phyloP scores from a whole-genome alignment of 2,329 filamentous ascomycete genomes.

The Penicillium paneum region DNA sequence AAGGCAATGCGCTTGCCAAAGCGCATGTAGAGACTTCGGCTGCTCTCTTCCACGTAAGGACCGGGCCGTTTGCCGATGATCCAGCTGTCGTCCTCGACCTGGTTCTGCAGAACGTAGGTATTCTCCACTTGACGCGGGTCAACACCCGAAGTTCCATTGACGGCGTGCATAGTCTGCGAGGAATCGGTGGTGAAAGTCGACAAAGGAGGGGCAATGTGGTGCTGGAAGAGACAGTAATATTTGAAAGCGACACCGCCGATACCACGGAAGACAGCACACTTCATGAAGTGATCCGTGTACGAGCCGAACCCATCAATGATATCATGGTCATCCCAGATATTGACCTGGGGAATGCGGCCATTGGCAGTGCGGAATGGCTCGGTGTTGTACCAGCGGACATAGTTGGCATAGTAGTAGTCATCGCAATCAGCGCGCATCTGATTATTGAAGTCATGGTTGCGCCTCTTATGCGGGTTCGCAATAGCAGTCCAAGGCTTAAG shows the following conservation, averaged over 20 bases:
- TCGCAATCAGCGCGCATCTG: constrained; percentile 58
- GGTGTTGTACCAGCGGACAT: constrained; percentile 66
- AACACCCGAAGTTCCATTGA: constrained; percentile 50
- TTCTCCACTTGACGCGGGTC: constrained; percentile 72
- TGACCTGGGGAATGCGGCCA: constrained; percentile 61
- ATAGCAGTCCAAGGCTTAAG: constrained; percentile 65
- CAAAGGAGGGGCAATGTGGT: constrained; percentile 77
- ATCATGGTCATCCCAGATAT: constrained; percentile 65
- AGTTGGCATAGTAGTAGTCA: constrained; percentile 61
- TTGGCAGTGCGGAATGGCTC: constrained; percentile 60
- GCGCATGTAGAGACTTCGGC: constrained; percentile 61
- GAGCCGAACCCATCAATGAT: constrained; percentile 67
- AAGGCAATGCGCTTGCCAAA: constrained; percentile 64
- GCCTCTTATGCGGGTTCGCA: constrained; percentile 58
- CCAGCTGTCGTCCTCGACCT: constrained; percentile 65
- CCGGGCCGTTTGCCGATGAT: constrained; percentile 73
- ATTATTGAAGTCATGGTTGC: constrained; percentile 63
- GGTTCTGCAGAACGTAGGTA: constrained; percentile 65
- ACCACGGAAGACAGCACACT: constrained; percentile 61
- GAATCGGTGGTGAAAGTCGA: constrained; percentile 82
- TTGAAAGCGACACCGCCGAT: constrained; percentile 59
- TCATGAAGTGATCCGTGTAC: constrained; percentile 66
- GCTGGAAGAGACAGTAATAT: constrained; percentile 65
- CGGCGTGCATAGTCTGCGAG: constrained; percentile 51
- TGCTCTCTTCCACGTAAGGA: constrained; percentile 62